These are phyloP conservation scores for Camelina hispida DNA, from an alignment of 345 rosid genomes.

Conservation along the genomic window DNA sequence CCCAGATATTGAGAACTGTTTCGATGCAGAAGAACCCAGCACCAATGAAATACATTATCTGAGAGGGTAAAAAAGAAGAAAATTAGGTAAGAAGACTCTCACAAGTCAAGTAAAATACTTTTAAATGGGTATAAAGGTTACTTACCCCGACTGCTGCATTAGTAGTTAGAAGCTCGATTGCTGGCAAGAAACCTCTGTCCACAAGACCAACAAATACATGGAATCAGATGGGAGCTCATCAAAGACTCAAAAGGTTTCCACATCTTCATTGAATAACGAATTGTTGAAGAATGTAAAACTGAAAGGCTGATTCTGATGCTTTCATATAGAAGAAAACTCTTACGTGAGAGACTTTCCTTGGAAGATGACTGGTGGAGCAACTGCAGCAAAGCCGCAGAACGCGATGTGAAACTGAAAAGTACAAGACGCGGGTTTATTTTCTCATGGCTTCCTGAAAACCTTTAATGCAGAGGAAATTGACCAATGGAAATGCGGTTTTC, in stretches of 20 bases:
- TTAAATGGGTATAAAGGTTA: constrained; percentile 6
- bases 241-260: constrained; percentile 4
- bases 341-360: constrained; percentile 97
- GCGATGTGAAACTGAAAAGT: constrained; percentile 77
- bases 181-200: constrained; percentile 94
- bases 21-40: constrained; percentile 76
- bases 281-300: background rate
- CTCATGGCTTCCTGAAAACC: constrained; percentile 8
- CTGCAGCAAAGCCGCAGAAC: constrained; percentile 81
- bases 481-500: constrained; percentile 29
- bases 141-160: constrained; percentile 78
- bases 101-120: constrained; percentile 16
- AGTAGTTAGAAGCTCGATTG: constrained; percentile 61
- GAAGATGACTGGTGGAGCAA: constrained; percentile 94
- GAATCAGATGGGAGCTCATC: constrained; percentile 33
- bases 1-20: constrained; percentile 92
- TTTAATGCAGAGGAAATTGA: constrained; percentile 22
- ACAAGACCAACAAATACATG: constrained; percentile 32
- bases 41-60: constrained; percentile 87
- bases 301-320: constrained; percentile 21
- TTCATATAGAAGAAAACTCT: constrained; percentile 42
- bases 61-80: constrained; percentile 35
- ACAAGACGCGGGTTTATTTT: constrained; percentile 29
- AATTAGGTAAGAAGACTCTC: constrained; percentile 3
- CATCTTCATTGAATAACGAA: background rate